These are phyloP conservation scores for Hibiscus trionum DNA, from an alignment of 345 rosid species.

Conservation along the genomic window DNA sequence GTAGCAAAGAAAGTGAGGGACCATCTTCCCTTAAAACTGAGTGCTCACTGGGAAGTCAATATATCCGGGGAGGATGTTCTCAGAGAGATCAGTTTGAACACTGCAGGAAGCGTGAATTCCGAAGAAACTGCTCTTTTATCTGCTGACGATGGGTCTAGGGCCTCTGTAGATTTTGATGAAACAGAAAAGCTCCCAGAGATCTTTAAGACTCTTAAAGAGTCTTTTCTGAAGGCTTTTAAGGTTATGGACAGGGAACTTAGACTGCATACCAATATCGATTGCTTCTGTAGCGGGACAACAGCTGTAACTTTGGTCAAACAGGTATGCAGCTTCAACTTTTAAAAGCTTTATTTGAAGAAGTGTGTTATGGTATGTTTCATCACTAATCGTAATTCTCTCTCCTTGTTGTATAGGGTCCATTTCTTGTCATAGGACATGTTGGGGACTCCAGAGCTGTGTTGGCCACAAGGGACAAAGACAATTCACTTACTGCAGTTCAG, in stretches of 20 bases:
- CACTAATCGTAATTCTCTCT: background rate
- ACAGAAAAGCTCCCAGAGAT: slow-evolving; percentile 43
- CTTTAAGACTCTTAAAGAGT: slow-evolving; percentile 59
- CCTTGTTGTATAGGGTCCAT: slow-evolving; percentile 46
- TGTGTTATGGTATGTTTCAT: slow-evolving; percentile 2
- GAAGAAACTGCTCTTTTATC: slow-evolving; percentile 52
- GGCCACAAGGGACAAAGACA: slow-evolving; percentile 62
- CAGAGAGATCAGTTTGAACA: slow-evolving; percentile 41
- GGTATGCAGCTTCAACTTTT: slow-evolving; percentile 31
- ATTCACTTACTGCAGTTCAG: slow-evolving; percentile 74
- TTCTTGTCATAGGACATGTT: slow-evolving; percentile 73
- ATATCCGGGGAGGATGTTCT: slow-evolving; percentile 41
- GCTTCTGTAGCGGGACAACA: slow-evolving; percentile 95
- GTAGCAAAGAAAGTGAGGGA: slow-evolving; percentile 96
- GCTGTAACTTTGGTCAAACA: slow-evolving; percentile 92
- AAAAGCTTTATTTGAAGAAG: slow-evolving; percentile 1
- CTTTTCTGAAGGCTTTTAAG: slow-evolving; percentile 87
- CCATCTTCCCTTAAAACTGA: slow-evolving; percentile 74
- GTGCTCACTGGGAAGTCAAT: slow-evolving; percentile 70
- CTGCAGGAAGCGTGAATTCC: slow-evolving; percentile 38
- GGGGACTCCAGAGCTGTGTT: slow-evolving; percentile 96
- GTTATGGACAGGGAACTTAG: slow-evolving; percentile 91
- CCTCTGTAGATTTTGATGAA: slow-evolving; percentile 40
- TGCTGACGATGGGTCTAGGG: slow-evolving; percentile 60
- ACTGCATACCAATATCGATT: slow-evolving; percentile 60